A percentile compares a stretch with the other conserved stretches of the same genome.
These are phyloP conservation scores for Neonectria faginata DNA, from an alignment of 2,329 filamentous ascomycete genomes.

Conservation along the genomic window DNA sequence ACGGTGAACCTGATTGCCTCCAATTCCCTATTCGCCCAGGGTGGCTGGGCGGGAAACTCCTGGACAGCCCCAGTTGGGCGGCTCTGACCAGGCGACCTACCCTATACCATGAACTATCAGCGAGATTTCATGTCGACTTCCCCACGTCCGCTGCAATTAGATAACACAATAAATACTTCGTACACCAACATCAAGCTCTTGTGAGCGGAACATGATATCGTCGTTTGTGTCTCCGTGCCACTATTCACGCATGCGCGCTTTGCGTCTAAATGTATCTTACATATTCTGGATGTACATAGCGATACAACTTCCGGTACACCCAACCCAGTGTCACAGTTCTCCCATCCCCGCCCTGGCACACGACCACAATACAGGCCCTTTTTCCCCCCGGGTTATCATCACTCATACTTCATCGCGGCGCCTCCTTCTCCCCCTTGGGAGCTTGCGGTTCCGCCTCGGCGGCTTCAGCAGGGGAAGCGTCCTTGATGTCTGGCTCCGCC, in stretches of 20 bases:
- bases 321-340: slow-evolving; percentile 3
- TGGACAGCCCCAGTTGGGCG: not conserved
- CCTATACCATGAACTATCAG: slow-evolving; percentile 13
- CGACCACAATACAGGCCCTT: not conserved
- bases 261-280: slow-evolving; percentile 42
- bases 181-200: not conserved
- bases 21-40: not conserved
- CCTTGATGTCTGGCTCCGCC: slow-evolving; percentile 31
- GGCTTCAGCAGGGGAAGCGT: slow-evolving; percentile 27
- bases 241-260: slow-evolving; percentile 23
- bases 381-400: not conserved
- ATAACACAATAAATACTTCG: not conserved
- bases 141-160: not conserved
- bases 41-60: slow-evolving; percentile 6
- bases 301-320: slow-evolving; percentile 19
- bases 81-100: not conserved
- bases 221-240: not conserved
- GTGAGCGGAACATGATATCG: not conserved
- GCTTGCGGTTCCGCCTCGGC: slow-evolving; percentile 30
- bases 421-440: slow-evolving; percentile 40
- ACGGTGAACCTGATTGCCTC: slow-evolving; percentile 8
- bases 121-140: not conserved
- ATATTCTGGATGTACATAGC: slow-evolving; percentile 44
- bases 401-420: slow-evolving; percentile 28
- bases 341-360: not conserved